A percentile compares a stretch with the other conserved stretches of the same genome.
phyloP scores from a whole-genome alignment of 2,329 filamentous ascomycete species.

The Xylariaceae sp. region DNA sequence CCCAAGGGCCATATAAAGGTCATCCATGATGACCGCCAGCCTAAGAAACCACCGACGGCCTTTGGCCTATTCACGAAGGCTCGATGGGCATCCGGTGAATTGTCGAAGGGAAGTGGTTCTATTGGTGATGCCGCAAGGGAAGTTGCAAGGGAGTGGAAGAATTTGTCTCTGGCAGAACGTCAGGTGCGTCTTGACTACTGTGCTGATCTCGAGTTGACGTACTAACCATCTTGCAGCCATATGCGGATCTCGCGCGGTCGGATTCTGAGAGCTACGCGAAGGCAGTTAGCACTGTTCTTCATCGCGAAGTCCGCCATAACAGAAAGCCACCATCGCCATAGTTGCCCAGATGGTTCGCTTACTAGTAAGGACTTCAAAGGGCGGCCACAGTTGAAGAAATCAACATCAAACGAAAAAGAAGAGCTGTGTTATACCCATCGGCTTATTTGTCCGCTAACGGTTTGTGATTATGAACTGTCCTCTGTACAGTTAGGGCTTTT shows the following conservation, averaged over 20 bases:
- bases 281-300: slow-evolving; percentile 34
- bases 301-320: slow-evolving; percentile 14
- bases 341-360: neutral
- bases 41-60: slow-evolving; percentile 45
- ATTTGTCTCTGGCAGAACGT: slow-evolving; percentile 49
- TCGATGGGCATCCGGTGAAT: slow-evolving; percentile 43
- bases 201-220: slow-evolving; percentile 1
- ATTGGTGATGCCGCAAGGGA: slow-evolving; percentile 32
- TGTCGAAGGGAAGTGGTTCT: neutral
- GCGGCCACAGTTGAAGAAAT: neutral
- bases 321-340: slow-evolving; percentile 9
- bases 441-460: slow-evolving; percentile 10
- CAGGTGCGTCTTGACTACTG: slow-evolving; percentile 42
- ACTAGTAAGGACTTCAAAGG: neutral
- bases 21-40: slow-evolving; percentile 56
- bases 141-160: slow-evolving; percentile 50
- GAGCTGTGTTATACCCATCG: neutral
- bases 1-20: slow-evolving; percentile 30
- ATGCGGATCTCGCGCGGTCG: slow-evolving; percentile 41
- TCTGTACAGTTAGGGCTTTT: slow-evolving; percentile 10
- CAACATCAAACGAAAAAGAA: neutral
- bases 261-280: slow-evolving; percentile 42
- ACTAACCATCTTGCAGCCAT: slow-evolving; percentile 42
- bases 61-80: slow-evolving; percentile 48
- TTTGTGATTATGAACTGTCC: slow-evolving; percentile 6